Evolutionary conservation across 805 yeast genomes (phyloP).

Genomic region (Candida easanensis): DNA sequence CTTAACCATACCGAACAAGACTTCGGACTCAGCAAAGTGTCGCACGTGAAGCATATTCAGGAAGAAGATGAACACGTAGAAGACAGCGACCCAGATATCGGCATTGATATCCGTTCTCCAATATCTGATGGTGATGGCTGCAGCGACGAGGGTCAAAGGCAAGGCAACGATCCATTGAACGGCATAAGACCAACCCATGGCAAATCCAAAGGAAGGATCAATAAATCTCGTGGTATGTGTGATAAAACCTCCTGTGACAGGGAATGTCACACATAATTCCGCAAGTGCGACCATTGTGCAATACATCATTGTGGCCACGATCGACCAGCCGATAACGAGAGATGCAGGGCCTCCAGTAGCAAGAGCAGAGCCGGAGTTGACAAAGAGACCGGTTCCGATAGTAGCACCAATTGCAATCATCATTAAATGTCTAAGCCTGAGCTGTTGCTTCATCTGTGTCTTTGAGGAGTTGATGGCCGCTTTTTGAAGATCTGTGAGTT

Average conservation of each 20-base stretch:
- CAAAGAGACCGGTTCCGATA: slow-evolving; percentile 69
- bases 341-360: slow-evolving; percentile 63
- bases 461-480: slow-evolving; percentile 37
- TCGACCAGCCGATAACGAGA: slow-evolving; percentile 50
- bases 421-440: slow-evolving; percentile 53
- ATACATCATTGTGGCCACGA: slow-evolving; percentile 57
- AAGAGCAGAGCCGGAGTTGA: slow-evolving; percentile 61
- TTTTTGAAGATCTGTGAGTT: slow-evolving; percentile 36
- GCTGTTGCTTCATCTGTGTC: slow-evolving; percentile 32
- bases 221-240: slow-evolving; percentile 48
- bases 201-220: slow-evolving; percentile 54
- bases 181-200: slow-evolving; percentile 50
- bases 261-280: slow-evolving; percentile 51
- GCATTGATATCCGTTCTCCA: slow-evolving; percentile 49
- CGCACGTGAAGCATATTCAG: slow-evolving; percentile 50
- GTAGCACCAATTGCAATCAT: slow-evolving; percentile 78
- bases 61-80: slow-evolving; percentile 43
- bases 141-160: slow-evolving; percentile 59
- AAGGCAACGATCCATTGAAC: slow-evolving; percentile 53
- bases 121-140: slow-evolving; percentile 51
- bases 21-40: slow-evolving; percentile 57
- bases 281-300: slow-evolving; percentile 58
- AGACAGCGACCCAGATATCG: slow-evolving; percentile 58
- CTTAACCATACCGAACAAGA: slow-evolving; percentile 43
- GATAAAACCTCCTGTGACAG: slow-evolving; percentile 52